Base-by-base conservation (phyloP, 2,329 filamentous ascomycete species). In the Trichothecium sympodiale region DNA sequence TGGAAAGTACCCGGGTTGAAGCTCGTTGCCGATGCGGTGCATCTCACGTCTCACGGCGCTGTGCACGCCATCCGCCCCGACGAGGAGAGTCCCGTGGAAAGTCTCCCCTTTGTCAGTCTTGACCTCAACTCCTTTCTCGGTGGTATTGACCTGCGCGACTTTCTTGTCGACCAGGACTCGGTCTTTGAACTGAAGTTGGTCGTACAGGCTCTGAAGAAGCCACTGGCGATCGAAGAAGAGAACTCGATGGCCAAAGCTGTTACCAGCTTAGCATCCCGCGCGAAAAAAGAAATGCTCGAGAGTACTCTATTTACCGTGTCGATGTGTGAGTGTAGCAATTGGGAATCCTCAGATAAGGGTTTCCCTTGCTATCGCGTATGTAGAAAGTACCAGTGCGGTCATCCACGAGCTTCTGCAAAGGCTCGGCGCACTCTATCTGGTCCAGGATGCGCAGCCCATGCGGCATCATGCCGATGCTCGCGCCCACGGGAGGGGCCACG, bases 361-460 rank as follows among this genome's bases (percentile, higher is more conserved):
- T 20, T 16, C 15, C 26, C 6, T 33, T 10, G 25, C 15, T 8
- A 14, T 29, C 26, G 6, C 25, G 8, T 4, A 17, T 33, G 8
- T 6, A n/a, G 5, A 18, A 18, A 4, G 17, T 33, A 5, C n/a
- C 16, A 18, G 13, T 9, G 17, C 15, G 10, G 17, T 34, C 17
- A 12, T 23, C 33, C 8, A 13, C 18, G 27, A 34, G 13, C 4
- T 26, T 17, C 7, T 26, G 28, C 23, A 40, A 31, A 3, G 31
- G 26, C 5, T 56, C 46, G 26, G 53, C 56, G 14, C 51, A 46
- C 2, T 43, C 46, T 1, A 74, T 45, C 45, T 75, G 69, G 33
- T 71, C 67, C 2, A 72, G 43, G 8, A 74, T 62, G 0, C 61
- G 55, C 5, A 50, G 38, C 1, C 63, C 62, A 25, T 65, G 55